Percentiles rank a stretch among this genome's conserved stretches.
These are phyloP conservation scores for Trichophyton verrucosum DNA, from an alignment of 2,329 filamentous ascomycete genomes.

Conservation along the genomic window DNA sequence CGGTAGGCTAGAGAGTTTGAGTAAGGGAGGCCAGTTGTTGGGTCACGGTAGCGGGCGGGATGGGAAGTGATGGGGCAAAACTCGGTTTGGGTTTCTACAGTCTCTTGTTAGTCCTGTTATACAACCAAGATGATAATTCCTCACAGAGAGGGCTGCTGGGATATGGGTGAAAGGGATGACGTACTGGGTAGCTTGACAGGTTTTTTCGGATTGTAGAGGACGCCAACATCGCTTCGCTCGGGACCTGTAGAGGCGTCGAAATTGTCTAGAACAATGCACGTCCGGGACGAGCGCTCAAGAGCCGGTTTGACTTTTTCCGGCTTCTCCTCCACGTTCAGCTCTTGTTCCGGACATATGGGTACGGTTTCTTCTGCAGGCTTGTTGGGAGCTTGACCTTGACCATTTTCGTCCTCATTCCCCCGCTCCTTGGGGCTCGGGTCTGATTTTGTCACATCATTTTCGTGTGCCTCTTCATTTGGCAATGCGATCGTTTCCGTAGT, in stretches of 20 bases:
- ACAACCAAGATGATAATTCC: not conserved
- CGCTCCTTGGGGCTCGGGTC: not conserved
- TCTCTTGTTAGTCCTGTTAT: not conserved
- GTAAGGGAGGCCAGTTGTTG: slow-evolving; percentile 70
- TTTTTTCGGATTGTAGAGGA: slow-evolving; percentile 45
- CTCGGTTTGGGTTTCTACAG: slow-evolving; percentile 33
- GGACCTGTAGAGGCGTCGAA: slow-evolving; percentile 46
- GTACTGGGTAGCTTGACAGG: slow-evolving; percentile 37
- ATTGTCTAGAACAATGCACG: slow-evolving; percentile 47
- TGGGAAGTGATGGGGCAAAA: slow-evolving; percentile 74
- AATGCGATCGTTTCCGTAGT: not conserved
- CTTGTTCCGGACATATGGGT: not conserved
- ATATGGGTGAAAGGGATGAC: slow-evolving; percentile 12
- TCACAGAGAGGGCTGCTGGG: not conserved
- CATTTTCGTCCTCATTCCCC: not conserved
- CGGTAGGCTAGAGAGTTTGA: slow-evolving; percentile 63
- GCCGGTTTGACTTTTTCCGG: slow-evolving; percentile 5
- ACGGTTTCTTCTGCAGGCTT: not conserved
- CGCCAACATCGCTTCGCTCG: slow-evolving; percentile 39
- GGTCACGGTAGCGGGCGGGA: slow-evolving; percentile 72
- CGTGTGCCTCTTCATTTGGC: not conserved
- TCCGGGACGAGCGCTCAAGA: slow-evolving; percentile 25
- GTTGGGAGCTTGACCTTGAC: not conserved
- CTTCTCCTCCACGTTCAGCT: slow-evolving; percentile 4
- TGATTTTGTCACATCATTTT: not conserved